Evolutionary conservation across 352 stramenopile species (phyloP).

Genomic region (Phytophthora fragariaefolia): DNA sequence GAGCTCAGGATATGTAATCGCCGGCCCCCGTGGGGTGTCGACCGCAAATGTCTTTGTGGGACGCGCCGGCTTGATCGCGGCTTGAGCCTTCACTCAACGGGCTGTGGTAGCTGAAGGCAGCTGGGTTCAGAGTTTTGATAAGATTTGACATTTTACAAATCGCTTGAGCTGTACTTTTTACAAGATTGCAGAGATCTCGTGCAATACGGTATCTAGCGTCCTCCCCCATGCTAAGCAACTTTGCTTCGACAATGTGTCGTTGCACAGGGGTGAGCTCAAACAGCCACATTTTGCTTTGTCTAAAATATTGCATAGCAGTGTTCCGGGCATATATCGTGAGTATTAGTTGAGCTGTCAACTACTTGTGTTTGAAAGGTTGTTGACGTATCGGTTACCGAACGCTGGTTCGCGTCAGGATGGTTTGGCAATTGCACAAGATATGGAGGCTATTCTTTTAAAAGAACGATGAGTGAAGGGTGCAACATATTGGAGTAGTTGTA

Average conservation of each 20-base stretch:
- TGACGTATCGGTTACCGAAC: slow-evolving; percentile 4
- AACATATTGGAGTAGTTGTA: slow-evolving; percentile 3
- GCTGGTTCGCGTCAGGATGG: not conserved
- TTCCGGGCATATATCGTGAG: slow-evolving; percentile 5
- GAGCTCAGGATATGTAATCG: not conserved
- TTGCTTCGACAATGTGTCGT: too few relatives aligned
- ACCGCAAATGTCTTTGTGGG: not conserved
- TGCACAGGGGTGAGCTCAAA: too few relatives aligned
- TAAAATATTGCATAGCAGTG: too few relatives aligned
- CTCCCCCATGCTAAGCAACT: too few relatives aligned
- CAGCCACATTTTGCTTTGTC: too few relatives aligned
- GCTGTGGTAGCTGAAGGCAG: too few relatives aligned
- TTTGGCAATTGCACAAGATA: slow-evolving; percentile 1
- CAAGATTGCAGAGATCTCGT: not conserved
- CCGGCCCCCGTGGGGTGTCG: not conserved
- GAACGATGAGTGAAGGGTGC: not conserved
- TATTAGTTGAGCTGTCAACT: slow-evolving; percentile 14
- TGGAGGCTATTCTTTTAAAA: not conserved
- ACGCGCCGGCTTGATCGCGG: not conserved
- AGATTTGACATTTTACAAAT: not conserved
- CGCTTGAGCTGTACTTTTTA: not conserved
- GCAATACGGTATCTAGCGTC: not conserved
- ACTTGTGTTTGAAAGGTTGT: not conserved
- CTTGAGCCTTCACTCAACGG: not conserved
- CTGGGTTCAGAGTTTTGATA: not conserved